Base-by-base conservation (phyloP, 163 green algal genomes). In the Volvox carteri region DNA sequence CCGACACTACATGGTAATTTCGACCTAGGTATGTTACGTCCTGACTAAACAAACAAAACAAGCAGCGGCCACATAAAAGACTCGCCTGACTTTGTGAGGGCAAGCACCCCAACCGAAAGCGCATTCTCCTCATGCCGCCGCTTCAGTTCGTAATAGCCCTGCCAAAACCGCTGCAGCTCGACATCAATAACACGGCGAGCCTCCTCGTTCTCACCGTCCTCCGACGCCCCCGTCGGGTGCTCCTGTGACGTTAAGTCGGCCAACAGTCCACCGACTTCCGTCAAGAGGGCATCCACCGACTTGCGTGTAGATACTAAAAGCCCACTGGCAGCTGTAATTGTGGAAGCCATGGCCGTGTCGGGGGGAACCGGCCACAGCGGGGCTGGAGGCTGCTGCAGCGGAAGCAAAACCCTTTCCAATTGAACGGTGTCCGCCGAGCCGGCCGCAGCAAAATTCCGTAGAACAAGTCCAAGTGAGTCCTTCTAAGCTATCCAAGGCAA, bases 51-150 rank as follows among this genome's bases (percentile, higher is more conserved):
- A n/a, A n/a, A n/a, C n/a, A n/a, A n/a, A n/a, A n/a, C n/a, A n/a
- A n/a, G n/a, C n/a, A n/a, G n/a, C n/a, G n/a, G 41, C 14, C 19
- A 50, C 25, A 19, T 7, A 70, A 50, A 11, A 48, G 46, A 39
- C 60, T 18, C 48, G 94, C 91, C 92, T 18, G 86, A 93, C 67
- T 95, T 95, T 6, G 92, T 93, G 5, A 94, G 83, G 0, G 91
- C 93, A 56, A 95, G 90, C 19, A 95, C 86, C 44, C 90, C 93
- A 48, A 95, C 92, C 6, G 50, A 84, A 39, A 95, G 83, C 1
- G 46, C 33, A 12, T 89, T 75, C 30, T 90, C 42, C 8, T 92
- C 85, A 30, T 90, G 88, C 0, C 93, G 78, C 25, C 86, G 25
- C n/a, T 83, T 84, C n/a, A 95, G 58, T 7, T 84, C 60, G 44